Percentiles rank a stretch among this genome's conserved stretches.
Evolutionary conservation across 2,329 filamentous ascomycete genomes (phyloP).

Genomic region (Xylaria hypoxylon): DNA sequence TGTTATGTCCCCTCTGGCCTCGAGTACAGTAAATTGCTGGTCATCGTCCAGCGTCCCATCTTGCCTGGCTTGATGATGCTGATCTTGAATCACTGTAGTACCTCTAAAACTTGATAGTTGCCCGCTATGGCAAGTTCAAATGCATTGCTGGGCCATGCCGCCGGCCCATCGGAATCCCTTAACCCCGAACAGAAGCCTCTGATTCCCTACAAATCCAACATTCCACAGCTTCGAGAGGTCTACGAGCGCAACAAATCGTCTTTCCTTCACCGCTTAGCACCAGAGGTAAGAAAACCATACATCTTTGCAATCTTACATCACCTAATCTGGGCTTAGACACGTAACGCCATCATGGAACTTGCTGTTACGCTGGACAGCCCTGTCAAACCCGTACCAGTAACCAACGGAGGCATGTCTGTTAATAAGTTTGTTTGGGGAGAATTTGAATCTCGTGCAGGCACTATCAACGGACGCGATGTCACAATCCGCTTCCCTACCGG

Average conservation of each 20-base stretch:
- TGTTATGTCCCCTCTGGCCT: no score
- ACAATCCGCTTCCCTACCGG: background rate
- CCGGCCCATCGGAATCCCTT: background rate
- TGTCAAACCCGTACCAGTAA: background rate
- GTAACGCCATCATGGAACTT: slow-evolving; percentile 11
- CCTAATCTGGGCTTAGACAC: background rate
- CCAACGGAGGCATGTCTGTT: background rate
- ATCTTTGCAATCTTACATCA: background rate
- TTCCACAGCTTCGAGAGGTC: background rate
- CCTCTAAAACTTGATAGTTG: no score
- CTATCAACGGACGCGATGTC: background rate
- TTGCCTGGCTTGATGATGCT: no score
- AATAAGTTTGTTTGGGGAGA: slow-evolving; percentile 2
- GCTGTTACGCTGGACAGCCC: background rate
- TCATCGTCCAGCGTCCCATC: no score
- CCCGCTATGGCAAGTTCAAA: no score
- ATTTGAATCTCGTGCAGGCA: background rate
- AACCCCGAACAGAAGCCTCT: background rate
- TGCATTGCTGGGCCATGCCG: no score
- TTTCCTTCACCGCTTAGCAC: background rate
- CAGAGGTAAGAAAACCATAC: background rate
- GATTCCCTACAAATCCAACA: background rate
- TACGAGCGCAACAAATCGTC: background rate
- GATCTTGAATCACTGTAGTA: no score
- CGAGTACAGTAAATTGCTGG: no score